These are phyloP conservation scores for Phialophora macrospora DNA, from an alignment of 2,329 filamentous ascomycete genomes.

Conservation along the genomic window DNA sequence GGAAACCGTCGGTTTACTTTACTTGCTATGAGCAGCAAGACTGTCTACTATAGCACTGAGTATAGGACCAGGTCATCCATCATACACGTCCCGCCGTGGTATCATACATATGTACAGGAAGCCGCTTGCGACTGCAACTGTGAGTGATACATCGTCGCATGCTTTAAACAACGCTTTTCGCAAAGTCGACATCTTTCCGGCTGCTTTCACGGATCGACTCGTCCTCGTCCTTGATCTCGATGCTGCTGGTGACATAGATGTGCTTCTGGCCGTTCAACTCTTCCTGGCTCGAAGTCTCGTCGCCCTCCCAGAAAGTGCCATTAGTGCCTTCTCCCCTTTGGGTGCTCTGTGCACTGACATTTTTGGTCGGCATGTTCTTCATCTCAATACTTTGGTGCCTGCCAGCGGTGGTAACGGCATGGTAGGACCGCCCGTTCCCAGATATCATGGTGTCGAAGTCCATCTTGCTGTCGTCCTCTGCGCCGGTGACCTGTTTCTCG, in stretches of 20 bases:
- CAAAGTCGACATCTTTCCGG: constrained; percentile 1
- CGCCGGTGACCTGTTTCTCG: constrained; percentile 5
- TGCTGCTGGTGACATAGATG: constrained; percentile 15
- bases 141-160: background rate
- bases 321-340: constrained; percentile 4
- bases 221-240: constrained; percentile 21
- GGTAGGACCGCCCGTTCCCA: background rate
- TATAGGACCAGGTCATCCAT: background rate
- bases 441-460: constrained; percentile 3
- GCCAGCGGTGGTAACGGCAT: background rate
- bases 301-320: constrained; percentile 7
- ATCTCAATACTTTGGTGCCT: constrained; percentile 6
- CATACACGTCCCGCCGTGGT: background rate
- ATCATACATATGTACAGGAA: constrained; percentile 2
- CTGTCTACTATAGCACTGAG: background rate
- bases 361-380: constrained; percentile 2
- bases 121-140: background rate
- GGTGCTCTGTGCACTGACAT: background rate
- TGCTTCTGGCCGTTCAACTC: constrained; percentile 13
- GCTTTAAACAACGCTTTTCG: background rate
- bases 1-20: no score
- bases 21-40: background rate
- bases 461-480: background rate
- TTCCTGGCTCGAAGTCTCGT: constrained; percentile 17
- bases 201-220: constrained; percentile 3